Percentiles rank a stretch among this genome's conserved stretches.
Evolutionary conservation across 495 filamentous ascomycete species (phyloP).

Genomic region (Trichoderma virens): DNA sequence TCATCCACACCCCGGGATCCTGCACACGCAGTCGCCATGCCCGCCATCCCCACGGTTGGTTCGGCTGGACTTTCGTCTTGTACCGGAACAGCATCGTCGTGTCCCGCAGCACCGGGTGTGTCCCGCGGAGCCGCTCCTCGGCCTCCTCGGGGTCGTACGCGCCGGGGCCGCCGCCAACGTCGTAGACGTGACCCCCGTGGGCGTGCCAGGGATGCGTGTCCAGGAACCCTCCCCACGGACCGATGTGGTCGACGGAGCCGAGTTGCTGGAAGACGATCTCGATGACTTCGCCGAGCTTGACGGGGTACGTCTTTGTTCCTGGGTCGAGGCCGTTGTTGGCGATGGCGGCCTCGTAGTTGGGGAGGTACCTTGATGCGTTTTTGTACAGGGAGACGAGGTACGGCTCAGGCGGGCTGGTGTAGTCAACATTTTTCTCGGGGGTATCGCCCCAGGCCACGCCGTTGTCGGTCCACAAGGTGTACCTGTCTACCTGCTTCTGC

Average conservation of each 20-base stretch:
- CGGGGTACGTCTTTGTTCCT: conserved; percentile 40
- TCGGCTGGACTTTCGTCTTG: conserved; percentile 22
- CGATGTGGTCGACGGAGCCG: conserved; percentile 32
- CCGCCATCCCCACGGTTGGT: conserved; percentile 45
- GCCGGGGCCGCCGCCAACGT: conserved; percentile 51
- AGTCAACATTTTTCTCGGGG: conserved; percentile 11
- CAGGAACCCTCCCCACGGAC: conserved; percentile 27
- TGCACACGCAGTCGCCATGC: conserved; percentile 48
- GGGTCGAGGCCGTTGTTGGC: conserved; percentile 48
- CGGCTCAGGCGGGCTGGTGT: conserved; percentile 23
- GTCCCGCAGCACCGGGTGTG: conserved; percentile 42
- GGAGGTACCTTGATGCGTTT: conserved; percentile 25
- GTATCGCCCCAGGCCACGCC: conserved; percentile 31
- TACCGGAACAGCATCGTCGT: conserved; percentile 51
- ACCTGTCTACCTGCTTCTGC: conserved; percentile 21
- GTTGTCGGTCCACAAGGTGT: conserved; percentile 27
- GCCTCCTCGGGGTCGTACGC: conserved; percentile 46
- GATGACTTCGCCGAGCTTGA: conserved; percentile 51
- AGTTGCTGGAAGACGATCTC: conserved; percentile 56
- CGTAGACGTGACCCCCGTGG: conserved; percentile 52
- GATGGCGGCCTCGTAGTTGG: conserved; percentile 35
- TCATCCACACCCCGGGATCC: conserved; percentile 48
- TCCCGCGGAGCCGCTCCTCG: conserved; percentile 36
- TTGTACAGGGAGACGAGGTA: conserved; percentile 51
- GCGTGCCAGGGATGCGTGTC: conserved; percentile 55